Conservation (phyloP, 2,329 filamentous ascomycete species). For the Colletotrichum siamense region DNA sequence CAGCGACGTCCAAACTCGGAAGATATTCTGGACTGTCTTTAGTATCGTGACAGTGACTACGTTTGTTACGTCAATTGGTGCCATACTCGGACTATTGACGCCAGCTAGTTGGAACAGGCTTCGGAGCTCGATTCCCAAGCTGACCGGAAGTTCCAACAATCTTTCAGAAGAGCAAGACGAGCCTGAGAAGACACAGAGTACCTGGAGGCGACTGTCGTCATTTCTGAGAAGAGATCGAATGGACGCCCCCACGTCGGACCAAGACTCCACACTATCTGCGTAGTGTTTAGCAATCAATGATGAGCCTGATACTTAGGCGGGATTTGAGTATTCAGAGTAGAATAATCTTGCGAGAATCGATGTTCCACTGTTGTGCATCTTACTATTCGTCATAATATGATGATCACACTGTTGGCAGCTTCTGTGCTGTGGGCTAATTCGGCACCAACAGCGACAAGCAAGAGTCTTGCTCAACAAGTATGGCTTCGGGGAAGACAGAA, state of each 20-base stretch:
- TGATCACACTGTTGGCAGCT: too few species aligned
- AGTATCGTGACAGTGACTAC: not conserved
- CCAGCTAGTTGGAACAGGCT: not conserved
- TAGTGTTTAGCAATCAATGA: too few species aligned
- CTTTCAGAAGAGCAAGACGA: not conserved
- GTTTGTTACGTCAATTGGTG: not conserved
- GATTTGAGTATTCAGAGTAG: too few species aligned
- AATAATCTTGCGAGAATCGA: too few species aligned
- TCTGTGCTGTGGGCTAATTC: too few species aligned
- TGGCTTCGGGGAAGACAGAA: not conserved
- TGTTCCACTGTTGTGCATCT: too few species aligned
- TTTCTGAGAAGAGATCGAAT: accelerated
- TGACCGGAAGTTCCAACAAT: not conserved
- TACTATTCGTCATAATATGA: too few species aligned
- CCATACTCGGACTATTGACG: not conserved
- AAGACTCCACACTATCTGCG: not conserved
- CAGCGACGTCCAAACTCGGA: not conserved
- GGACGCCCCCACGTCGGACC: not conserved
- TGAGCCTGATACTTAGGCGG: too few species aligned
- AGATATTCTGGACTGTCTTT: not conserved
- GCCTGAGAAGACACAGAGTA: not conserved
- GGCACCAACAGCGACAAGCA: accelerated
- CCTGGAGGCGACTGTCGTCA: not conserved
- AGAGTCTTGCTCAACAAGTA: accelerated
- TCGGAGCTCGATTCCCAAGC: accelerated